These are phyloP conservation scores for Populus hybrid DNA, from an alignment of 441 rosid genomes.

Conservation along the genomic window DNA sequence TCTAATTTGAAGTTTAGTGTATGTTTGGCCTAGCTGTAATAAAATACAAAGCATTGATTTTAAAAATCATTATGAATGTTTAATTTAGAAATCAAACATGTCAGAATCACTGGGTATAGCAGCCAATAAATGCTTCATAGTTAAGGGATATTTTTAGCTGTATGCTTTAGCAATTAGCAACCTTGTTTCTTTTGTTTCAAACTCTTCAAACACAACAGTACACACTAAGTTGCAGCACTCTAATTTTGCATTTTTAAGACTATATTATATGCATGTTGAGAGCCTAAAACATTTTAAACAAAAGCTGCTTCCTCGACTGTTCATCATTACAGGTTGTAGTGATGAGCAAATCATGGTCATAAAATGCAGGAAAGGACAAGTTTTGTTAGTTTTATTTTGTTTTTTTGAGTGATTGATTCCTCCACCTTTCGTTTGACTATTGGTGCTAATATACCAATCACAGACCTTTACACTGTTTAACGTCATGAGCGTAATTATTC, in stretches of 20 bases:
- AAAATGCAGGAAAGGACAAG: slow-evolving; percentile 18
- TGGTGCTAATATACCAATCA: slow-evolving; percentile 18
- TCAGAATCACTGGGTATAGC: background rate
- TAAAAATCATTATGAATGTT: too few species aligned
- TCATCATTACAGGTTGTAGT: slow-evolving; percentile 20
- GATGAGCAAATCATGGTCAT: slow-evolving; percentile 25
- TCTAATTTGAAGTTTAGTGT: background rate
- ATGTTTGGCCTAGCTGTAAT: background rate
- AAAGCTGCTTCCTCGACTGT: slow-evolving; percentile 5
- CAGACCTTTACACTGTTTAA: slow-evolving; percentile 26
- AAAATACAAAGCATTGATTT: too few species aligned
- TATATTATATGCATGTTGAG: background rate
- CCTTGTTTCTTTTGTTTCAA: background rate
- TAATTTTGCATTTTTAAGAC: background rate
- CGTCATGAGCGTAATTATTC: slow-evolving; percentile 29
- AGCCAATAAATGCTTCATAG: background rate
- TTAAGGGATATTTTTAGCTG: background rate
- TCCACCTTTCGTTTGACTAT: slow-evolving; percentile 22
- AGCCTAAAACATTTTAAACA: slow-evolving; percentile 12
- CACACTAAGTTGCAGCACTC: background rate
- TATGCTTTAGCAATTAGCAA: background rate
- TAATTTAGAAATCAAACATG: background rate
- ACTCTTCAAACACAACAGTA: background rate
- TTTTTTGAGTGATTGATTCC: background rate
- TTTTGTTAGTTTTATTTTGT: background rate